Evolutionary conservation across 106 monocot genomes (phyloP), one percentile per base, ranked within the genome.

Genomic region (Phalaenopsis aphrodite): DNA sequence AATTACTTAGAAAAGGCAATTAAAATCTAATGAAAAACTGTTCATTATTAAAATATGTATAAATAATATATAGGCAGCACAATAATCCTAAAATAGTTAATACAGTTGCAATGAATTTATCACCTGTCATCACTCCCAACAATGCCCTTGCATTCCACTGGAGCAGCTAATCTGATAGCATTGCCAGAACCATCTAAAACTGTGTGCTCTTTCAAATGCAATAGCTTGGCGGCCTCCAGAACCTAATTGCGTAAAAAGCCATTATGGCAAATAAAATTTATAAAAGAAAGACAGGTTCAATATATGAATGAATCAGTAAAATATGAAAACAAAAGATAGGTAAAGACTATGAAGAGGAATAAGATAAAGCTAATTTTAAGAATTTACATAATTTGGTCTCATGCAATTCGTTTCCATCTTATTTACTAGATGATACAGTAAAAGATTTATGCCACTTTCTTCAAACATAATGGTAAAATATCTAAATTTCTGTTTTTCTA

Each of bases 121-220:
- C 42, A 99, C 99, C 99, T 95, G 87, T 95, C 93, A 88, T 99
- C 99, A 77, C 99, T 95, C 14, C 99, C 99, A 79, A 99, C 88
- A 84, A 99, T 99, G 47, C 99, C 95, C 85, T 99, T 99, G 85
- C 95, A 99, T 87, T 99, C 99, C 5, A 99, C 91, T 78, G 99
- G 95, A 80, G 93, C 99, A 86, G 95, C 99, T 82, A 99, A 85
- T 71, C 88, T 99, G 74, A 99, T 84, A 80, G 47, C 77, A 84
- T 91, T 99, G 78, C 95, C 95, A 81, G 93, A 91, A 48, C 89
- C 95, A 91, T 99, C 99, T 42, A 95, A 41, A 36, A 99, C 93
- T 4, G 81, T 68, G 80, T 99, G 99, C 61, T 93, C 95, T 84
- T 95, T 99, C 81, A 95, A 56, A 75, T 95, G 99, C 16, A 99